Percentiles rank a stretch among this genome's conserved stretches.
These are phyloP conservation scores for Gillenia trifoliata DNA, from an alignment of 306 rosid genomes.

Conservation along the genomic window DNA sequence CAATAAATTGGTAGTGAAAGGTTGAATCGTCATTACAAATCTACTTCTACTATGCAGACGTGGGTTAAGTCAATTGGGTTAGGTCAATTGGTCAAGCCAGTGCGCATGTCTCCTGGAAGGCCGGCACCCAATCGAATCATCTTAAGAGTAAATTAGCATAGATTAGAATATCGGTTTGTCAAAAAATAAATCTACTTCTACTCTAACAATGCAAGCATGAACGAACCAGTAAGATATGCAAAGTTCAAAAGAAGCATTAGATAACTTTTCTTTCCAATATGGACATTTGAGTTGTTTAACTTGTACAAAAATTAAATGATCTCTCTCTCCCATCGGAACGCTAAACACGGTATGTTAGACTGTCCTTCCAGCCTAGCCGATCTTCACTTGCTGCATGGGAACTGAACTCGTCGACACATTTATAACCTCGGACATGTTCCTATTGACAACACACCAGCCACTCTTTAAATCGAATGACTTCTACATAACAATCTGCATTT, in stretches of 20 bases:
- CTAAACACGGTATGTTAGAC: too few species aligned
- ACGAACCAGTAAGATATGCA: neutral
- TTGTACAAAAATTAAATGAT: neutral
- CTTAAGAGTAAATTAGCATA: neutral
- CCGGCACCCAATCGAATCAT: too few species aligned
- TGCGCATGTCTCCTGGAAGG: neutral
- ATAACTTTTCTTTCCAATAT: neutral
- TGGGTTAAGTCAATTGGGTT: too few species aligned
- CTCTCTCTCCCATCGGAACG: too few species aligned
- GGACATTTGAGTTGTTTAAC: neutral
- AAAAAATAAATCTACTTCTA: neutral
- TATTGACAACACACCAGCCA: neutral
- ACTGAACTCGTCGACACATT: neutral
- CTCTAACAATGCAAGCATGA: neutral
- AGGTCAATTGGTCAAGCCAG: neutral
- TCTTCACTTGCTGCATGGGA: neutral
- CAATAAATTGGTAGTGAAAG: neutral
- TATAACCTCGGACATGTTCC: neutral
- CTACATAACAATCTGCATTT: neutral
- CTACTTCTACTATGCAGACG: too few species aligned
- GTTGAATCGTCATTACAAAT: neutral
- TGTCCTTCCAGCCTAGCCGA: too few species aligned
- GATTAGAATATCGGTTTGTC: too few species aligned
- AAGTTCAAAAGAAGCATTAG: neutral
- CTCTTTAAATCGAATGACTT: neutral